phyloP scores from a whole-genome alignment of 2,329 filamentous ascomycete species.

The Pseudocercospora fuligena region DNA sequence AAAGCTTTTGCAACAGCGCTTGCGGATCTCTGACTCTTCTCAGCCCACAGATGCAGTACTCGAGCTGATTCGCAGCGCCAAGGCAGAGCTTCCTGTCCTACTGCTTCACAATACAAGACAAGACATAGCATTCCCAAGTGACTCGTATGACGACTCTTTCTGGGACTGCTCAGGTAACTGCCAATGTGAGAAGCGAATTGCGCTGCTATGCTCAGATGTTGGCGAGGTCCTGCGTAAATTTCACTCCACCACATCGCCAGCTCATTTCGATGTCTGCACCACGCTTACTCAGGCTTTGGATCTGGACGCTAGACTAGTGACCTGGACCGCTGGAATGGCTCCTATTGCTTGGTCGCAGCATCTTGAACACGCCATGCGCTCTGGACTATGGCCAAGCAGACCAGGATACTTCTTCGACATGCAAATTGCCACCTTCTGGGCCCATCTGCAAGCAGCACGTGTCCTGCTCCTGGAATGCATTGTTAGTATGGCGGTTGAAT shows the following conservation, averaged over 20 bases:
- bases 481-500: not conserved
- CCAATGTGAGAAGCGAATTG: not conserved
- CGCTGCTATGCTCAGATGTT: not conserved
- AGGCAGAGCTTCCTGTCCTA: not conserved
- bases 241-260: not conserved
- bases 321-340: not conserved
- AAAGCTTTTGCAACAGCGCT: not conserved
- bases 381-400: not conserved
- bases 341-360: not conserved
- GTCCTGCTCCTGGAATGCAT: not conserved
- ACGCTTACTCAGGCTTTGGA: not conserved
- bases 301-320: not conserved
- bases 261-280: not conserved
- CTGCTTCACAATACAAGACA: not conserved
- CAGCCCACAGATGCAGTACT: not conserved
- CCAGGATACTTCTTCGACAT: constrained; percentile 5
- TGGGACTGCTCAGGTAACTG: not conserved
- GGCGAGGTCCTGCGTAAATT: not conserved
- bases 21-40: not conserved
- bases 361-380: not conserved
- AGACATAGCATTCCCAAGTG: not conserved
- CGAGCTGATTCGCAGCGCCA: not conserved
- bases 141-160: not conserved
- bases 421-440: constrained; percentile 2
- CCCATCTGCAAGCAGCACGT: not conserved